Base-by-base conservation (phyloP, 2,329 filamentous ascomycete species). In the Venturia pyrina region DNA sequence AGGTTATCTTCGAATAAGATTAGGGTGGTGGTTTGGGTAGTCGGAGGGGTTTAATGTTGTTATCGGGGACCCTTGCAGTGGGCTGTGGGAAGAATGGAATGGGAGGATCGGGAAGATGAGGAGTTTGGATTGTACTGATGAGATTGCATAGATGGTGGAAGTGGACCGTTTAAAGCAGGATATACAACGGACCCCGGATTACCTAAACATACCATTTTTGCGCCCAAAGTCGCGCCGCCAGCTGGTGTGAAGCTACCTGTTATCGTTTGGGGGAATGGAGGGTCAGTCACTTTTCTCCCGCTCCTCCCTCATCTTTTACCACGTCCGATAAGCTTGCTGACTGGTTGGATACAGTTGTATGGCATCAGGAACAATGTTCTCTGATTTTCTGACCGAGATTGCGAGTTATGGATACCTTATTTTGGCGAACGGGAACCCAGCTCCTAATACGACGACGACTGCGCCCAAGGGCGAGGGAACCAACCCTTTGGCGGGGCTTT, bases 211-310 rank as follows among this genome's bases (percentile, higher is more conserved):
- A 67, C 66, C 24, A 60, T 67, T 15, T 67, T 61, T 37, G 66
- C 66, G 5, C 66, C 66, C 3, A 32, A 19, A 17, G 43, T 37
- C 21, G 37, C 66, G 34, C 66, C 66, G 50, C 46, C 63, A 37
- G 17, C 63, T 21, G 37, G 53, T 59, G 37, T 66, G n/a, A 61
- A 66, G 28, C 2, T 67, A 5, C 66, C 66, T 15, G 64, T 67
- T 21, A 21, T 66, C 15, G 41, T 67, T 44, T 67, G 64, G 64
- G 66, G 66, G 1, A 66, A 67, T 32, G 66, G 66, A 28, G 65
- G 65, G 21, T 50, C 1, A 21, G 46, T 21, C 37, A 7, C 37
- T 8, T 11, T 5, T 40, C 37, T 28, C 28, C 28, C 2, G 2
- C 37, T 8, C 37, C 37, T 40, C 37, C 37, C 37, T 40, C 37